Evolutionary conservation across 1,139 yeast genomes (phyloP).

Genomic region (Suhomyces kunorum): DNA sequence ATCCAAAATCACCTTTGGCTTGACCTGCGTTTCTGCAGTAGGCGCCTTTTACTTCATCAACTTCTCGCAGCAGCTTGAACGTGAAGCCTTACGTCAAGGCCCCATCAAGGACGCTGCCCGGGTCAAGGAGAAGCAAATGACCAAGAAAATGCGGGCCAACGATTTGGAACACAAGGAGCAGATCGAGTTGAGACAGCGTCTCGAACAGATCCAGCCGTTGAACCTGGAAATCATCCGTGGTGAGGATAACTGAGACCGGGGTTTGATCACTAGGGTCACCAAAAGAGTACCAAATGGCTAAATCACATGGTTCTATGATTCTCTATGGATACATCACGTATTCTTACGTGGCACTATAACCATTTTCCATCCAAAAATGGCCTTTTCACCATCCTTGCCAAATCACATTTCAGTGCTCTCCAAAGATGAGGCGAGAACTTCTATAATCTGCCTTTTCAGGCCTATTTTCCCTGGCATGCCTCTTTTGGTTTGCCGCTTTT

Average conservation of each 20-base stretch:
- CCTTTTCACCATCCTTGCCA: too few relatives aligned
- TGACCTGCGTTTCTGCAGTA: constrained; percentile 56
- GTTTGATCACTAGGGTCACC: too few relatives aligned
- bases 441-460: too few relatives aligned
- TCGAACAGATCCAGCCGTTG: constrained; percentile 68
- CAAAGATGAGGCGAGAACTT: too few relatives aligned
- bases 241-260: constrained; percentile 18
- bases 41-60: constrained; percentile 68
- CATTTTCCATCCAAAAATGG: too few relatives aligned
- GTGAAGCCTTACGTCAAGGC: constrained; percentile 72
- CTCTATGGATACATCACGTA: too few relatives aligned
- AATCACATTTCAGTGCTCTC: too few relatives aligned
- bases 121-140: constrained; percentile 44
- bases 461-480: too few relatives aligned
- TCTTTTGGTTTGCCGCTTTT: too few relatives aligned
- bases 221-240: constrained; percentile 39
- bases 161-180: constrained; percentile 77
- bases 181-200: constrained; percentile 61
- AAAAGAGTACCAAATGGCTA: too few relatives aligned
- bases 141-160: constrained; percentile 52
- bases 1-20: constrained; percentile 66
- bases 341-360: too few relatives aligned
- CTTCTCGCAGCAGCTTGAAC: constrained; percentile 63
- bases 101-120: constrained; percentile 78
- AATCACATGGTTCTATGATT: too few relatives aligned